A percentile compares a stretch with the other conserved stretches of the same genome.
These are phyloP conservation scores for Brassica balearica DNA, from an alignment of 441 rosid genomes.

Conservation along the genomic window DNA sequence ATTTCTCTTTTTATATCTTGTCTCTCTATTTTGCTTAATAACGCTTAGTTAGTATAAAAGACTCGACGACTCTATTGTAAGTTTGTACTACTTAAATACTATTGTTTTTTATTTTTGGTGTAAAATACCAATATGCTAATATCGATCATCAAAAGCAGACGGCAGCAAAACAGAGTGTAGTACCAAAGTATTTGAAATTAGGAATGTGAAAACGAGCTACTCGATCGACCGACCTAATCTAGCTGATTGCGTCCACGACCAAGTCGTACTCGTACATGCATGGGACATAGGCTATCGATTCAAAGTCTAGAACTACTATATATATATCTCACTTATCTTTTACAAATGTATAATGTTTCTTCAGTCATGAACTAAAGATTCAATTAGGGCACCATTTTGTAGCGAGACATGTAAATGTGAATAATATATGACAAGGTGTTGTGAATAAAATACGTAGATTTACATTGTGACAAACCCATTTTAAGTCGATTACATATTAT, in stretches of 20 bases:
- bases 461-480: background rate
- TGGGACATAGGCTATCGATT: background rate
- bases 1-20: constrained; percentile 13
- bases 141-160: background rate
- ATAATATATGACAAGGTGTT: too few species aligned
- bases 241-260: background rate
- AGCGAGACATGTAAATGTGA: background rate
- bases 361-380: background rate
- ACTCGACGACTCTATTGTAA: constrained; percentile 1
- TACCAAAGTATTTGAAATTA: background rate
- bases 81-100: background rate
- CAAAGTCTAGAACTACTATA: background rate
- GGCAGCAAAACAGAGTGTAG: background rate
- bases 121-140: constrained; percentile 14
- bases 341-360: background rate
- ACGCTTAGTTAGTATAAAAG: constrained; percentile 12
- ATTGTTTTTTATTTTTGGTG: constrained; percentile 6
- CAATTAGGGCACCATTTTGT: background rate
- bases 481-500: too few species aligned
- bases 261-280: background rate
- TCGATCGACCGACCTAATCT: background rate
- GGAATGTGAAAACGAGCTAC: background rate
- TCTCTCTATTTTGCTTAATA: constrained; percentile 8
- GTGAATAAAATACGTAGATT: background rate
- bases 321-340: background rate